Evolutionary conservation across 73 alveolate genomes (phyloP).

Genomic region (Tetrahymena borealis): DNA sequence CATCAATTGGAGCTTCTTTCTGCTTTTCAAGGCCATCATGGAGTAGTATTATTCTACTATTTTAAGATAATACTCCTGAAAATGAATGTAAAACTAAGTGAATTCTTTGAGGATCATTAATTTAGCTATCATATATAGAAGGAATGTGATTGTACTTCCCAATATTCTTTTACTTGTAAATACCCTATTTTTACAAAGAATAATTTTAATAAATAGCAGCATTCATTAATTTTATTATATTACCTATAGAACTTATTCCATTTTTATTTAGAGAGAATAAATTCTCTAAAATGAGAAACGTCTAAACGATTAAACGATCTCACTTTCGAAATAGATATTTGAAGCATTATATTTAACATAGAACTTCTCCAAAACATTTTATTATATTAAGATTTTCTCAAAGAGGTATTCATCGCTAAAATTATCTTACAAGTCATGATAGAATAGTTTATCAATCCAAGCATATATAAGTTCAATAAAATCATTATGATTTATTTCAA

Average conservation of each 20-base stretch:
- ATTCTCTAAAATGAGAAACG: not conserved
- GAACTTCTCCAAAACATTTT: not conserved
- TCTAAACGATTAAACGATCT: not conserved
- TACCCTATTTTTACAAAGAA: too few species aligned
- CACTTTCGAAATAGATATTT: not conserved
- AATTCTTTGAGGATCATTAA: not conserved
- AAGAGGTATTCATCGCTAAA: not conserved
- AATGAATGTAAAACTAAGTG: not conserved
- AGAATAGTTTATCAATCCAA: not conserved
- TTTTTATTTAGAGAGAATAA: not conserved
- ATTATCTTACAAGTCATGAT: not conserved
- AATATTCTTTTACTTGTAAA: too few species aligned
- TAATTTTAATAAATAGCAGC: too few species aligned
- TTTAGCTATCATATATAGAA: too few species aligned
- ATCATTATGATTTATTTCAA: not conserved
- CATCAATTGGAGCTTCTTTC: too few species aligned
- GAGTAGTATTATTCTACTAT: not conserved
- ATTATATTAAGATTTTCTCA: not conserved
- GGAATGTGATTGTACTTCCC: too few species aligned
- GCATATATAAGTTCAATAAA: not conserved
- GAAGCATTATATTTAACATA: not conserved
- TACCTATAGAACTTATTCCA: not conserved
- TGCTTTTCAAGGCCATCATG: not conserved
- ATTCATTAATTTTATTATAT: not conserved
- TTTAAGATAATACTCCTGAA: not conserved